Percentiles rank a stretch among this genome's conserved stretches.
These are phyloP conservation scores for Lunularia cruciata DNA, from an alignment of 225 moss, liverwort and hornwort species.

Conservation along the genomic window DNA sequence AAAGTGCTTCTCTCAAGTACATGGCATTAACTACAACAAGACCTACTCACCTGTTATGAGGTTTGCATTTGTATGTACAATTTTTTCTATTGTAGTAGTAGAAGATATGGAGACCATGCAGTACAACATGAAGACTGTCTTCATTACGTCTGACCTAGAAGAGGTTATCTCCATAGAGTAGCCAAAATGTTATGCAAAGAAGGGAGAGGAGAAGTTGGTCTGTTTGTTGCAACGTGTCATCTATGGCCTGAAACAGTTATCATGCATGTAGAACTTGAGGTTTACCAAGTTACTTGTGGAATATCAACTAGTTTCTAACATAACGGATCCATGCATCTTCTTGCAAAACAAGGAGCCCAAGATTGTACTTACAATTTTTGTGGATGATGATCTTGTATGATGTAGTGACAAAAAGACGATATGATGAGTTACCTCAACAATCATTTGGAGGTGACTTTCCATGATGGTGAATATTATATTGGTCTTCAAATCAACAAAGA, in stretches of 20 bases:
- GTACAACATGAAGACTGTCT: conserved; percentile 11
- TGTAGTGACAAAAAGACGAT: not conserved
- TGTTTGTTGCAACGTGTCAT: not conserved
- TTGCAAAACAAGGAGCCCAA: not conserved
- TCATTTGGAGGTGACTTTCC: not conserved
- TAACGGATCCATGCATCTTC: conserved; percentile 4
- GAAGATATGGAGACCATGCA: conserved; percentile 10
- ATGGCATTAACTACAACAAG: not conserved
- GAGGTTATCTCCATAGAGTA: conserved; percentile 17
- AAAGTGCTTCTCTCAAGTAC: not conserved
- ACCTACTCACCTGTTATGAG: conserved; percentile 12
- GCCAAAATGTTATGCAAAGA: conserved; percentile 5
- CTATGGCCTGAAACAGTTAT: conserved; percentile 18
- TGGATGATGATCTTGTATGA: conserved; percentile 14
- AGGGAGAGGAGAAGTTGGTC: not conserved
- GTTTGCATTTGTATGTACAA: not conserved
- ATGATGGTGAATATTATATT: not conserved
- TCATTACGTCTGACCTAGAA: not conserved
- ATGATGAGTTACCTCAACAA: not conserved
- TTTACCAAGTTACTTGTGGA: not conserved
- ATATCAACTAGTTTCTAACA: not conserved
- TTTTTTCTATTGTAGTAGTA: not conserved
- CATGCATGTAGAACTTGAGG: not conserved
- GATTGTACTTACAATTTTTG: conserved; percentile 6
- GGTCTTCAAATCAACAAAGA: not conserved